A percentile compares a stretch with the other conserved stretches of the same genome.
Conservation (phyloP, 306 rosid species). For the Prunus armeniaca region DNA sequence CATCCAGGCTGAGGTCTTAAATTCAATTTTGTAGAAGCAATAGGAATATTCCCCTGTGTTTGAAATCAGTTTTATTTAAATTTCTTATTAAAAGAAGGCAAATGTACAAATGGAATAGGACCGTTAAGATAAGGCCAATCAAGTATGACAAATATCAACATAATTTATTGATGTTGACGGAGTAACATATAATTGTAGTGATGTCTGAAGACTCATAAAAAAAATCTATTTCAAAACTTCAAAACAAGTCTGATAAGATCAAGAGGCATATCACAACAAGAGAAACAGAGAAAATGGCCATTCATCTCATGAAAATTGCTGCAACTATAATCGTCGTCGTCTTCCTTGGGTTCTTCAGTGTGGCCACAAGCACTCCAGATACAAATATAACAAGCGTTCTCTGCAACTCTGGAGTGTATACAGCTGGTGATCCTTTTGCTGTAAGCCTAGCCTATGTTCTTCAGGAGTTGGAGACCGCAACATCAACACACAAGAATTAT, state of each 20-base stretch:
- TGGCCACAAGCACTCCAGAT: constrained; percentile 38
- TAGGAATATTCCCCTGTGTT: background rate
- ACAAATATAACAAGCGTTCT: constrained; percentile 39
- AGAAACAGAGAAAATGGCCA: constrained; percentile 25
- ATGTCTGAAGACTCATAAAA: background rate
- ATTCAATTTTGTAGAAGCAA: background rate
- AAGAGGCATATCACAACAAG: background rate
- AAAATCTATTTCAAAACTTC: background rate
- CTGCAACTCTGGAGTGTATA: constrained; percentile 49
- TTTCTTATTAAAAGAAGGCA: background rate
- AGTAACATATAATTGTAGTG: background rate
- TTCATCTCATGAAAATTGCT: constrained; percentile 19
- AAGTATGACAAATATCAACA: background rate
- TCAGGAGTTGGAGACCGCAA: constrained; percentile 31
- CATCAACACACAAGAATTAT: constrained; percentile 27
- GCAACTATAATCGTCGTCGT: constrained; percentile 13
- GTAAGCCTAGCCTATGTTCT: constrained; percentile 49
- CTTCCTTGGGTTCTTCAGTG: constrained; percentile 12
- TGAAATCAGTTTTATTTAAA: background rate
- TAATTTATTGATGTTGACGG: background rate
- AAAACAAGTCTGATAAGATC: background rate
- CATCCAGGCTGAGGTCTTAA: background rate
- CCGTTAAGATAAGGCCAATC: constrained; percentile 7
- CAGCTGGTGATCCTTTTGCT: constrained; percentile 56
- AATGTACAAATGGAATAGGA: background rate